phyloP scores from a whole-genome alignment of 108 stramenopile genomes.

The Cyclotella distinguenda region DNA sequence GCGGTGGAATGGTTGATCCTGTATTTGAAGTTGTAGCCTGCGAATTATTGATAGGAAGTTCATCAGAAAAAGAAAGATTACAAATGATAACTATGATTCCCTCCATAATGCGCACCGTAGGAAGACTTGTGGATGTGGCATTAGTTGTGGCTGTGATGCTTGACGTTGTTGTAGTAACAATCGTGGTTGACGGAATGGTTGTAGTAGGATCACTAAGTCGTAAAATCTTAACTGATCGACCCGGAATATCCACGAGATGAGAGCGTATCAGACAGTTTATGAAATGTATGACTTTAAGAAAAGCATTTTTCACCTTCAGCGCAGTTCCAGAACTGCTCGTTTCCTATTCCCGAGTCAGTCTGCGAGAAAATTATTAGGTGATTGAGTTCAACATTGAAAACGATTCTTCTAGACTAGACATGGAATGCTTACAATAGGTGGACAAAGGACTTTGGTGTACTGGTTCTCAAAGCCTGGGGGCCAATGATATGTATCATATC shows the following conservation, averaged over 20 bases:
- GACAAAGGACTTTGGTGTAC: constrained; percentile 9
- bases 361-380: neutral
- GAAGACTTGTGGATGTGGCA: neutral
- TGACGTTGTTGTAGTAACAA: neutral
- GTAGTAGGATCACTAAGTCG: neutral
- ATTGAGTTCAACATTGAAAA: too few species aligned
- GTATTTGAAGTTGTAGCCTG: neutral
- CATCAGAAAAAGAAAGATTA: too few species aligned
- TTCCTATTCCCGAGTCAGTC: constrained; percentile 8
- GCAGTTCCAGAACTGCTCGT: constrained; percentile 5
- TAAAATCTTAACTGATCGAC: neutral
- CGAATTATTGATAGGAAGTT: neutral
- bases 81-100: too few species aligned
- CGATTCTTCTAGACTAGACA: too few species aligned
- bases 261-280: neutral
- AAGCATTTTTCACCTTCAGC: neutral
- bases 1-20: neutral
- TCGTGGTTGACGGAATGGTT: neutral
- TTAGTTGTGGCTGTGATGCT: neutral
- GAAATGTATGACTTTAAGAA: neutral
- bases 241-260: neutral
- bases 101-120: neutral
- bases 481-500: constrained; percentile 30
- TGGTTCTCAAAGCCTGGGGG: constrained; percentile 24
- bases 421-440: constrained; percentile 6